These are phyloP conservation scores for Diaporthe batatas DNA, from an alignment of 2,329 filamentous ascomycete species.

Conservation along the genomic window DNA sequence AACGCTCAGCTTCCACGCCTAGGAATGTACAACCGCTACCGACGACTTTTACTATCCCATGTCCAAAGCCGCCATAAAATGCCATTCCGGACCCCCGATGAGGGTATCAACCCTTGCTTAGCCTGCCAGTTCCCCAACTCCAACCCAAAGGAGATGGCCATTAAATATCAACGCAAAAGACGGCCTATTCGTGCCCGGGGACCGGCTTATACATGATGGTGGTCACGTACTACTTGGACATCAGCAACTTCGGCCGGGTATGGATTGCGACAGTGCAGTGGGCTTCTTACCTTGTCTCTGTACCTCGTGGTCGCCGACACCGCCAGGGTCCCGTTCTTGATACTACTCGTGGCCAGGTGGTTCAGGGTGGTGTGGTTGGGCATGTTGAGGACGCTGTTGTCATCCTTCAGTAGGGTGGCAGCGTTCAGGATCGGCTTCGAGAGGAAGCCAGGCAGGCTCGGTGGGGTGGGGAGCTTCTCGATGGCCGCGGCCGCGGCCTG, in stretches of 20 bases:
- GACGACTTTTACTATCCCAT: constrained; percentile 27
- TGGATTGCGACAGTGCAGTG: constrained; percentile 6
- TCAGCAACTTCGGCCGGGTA: constrained; percentile 44
- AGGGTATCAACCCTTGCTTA: constrained; percentile 28
- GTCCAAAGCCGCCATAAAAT: constrained; percentile 34
- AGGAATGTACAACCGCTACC: neutral
- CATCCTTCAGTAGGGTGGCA: constrained; percentile 92
- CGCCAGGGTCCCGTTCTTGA: constrained; percentile 95
- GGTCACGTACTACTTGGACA: constrained; percentile 82
- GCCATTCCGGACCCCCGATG: constrained; percentile 11
- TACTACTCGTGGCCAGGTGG: constrained; percentile 96
- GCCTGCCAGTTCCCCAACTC: constrained; percentile 35
- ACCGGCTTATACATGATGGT: constrained; percentile 95
- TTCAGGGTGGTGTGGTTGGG: constrained; percentile 98
- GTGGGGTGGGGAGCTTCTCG: constrained; percentile 84
- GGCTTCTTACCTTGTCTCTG: constrained; percentile 83
- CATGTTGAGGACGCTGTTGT: constrained; percentile 96
- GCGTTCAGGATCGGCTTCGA: constrained; percentile 96
- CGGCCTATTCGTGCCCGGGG: constrained; percentile 34
- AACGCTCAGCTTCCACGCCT: constrained; percentile 3
- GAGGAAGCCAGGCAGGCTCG: constrained; percentile 88
- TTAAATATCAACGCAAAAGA: constrained; percentile 16
- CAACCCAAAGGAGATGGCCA: constrained; percentile 32
- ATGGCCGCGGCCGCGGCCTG: constrained; percentile 81
- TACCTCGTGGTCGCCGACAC: constrained; percentile 98